Evolutionary conservation across 345 rosid species (phyloP), one percentile per base, ranked within the genome.

Genomic region (Iberis pinnata): DNA sequence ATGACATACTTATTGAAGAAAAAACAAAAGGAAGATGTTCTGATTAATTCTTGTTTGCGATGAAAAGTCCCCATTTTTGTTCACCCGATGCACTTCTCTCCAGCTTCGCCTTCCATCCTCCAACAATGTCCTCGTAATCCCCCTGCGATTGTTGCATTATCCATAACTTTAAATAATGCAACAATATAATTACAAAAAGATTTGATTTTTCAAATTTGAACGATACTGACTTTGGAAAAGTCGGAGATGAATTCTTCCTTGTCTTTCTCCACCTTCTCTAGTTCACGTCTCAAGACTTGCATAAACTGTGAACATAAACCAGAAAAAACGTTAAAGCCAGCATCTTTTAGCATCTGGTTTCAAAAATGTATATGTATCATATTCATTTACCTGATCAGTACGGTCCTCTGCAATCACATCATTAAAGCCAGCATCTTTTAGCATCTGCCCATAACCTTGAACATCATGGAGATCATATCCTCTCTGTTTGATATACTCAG

Each of bases 401-500:
- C 89, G 83, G 63, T 93, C 97, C 69, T 86, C 96, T 2, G 86
- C 95, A 48, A 75, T 35, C 46, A 88, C 92, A 37, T 82, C 82
- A 31, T 25, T 70, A 59, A 86, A 93, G 53, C 99, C 97, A 42
- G 86, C 89, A 64, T 83, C 85, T 44, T 44, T 58, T 7, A 89
- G 93, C 95, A 89, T 89, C 97, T 82, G 86, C 27, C 88, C 95
- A 54, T 93, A 93, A 25, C 81, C 70, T 76, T 83, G 61, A 6
- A 88, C 77, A 45, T 83, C 86, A 37, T 93, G 99, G 56, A 88
- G 99, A 76, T 93, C 94, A 69, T 93, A 93, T 45, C 95, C 99
- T 80, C 99, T 83, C 71, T 86, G 92, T 64, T 74, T 80, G 32
- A 88, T 83, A 49, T 93, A 86, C 65, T 64, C 83, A 0, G 80